Conservation (phyloP, 2,329 filamentous ascomycete genomes). For the Exophiala sp. region DNA sequence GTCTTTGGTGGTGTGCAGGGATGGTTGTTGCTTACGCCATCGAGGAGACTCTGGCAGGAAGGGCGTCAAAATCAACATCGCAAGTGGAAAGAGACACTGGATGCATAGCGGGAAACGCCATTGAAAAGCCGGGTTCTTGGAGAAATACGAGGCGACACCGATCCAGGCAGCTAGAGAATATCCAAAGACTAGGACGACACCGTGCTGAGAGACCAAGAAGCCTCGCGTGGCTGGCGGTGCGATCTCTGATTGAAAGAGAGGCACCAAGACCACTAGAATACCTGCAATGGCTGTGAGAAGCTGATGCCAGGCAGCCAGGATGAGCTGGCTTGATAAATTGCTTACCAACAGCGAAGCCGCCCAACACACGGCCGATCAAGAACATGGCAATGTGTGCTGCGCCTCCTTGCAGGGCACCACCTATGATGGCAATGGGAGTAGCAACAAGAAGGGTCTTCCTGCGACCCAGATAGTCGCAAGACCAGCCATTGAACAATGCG, state of each 20-base stretch:
- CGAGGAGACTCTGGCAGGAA: constrained; percentile 48
- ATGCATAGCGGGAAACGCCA: constrained; percentile 47
- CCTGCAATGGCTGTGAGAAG: not conserved
- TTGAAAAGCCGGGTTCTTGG: constrained; percentile 38
- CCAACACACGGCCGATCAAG: not conserved
- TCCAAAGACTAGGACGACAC: constrained; percentile 45
- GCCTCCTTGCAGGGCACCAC: not conserved
- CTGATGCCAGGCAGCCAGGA: not conserved
- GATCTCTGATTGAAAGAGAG: constrained; percentile 7
- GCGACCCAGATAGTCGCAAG: constrained; percentile 1
- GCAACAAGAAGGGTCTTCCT: constrained; percentile 1
- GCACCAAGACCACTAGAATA: constrained; percentile 1
- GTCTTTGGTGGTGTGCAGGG: not conserved
- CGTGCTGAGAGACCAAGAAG: constrained; percentile 45
- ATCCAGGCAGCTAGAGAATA: constrained; percentile 46
- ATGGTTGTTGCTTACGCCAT: constrained; percentile 38
- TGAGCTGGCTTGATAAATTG: not conserved
- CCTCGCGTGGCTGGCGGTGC: constrained; percentile 31
- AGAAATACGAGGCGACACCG: constrained; percentile 44
- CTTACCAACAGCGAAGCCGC: constrained; percentile 1
- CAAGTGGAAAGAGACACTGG: constrained; percentile 38
- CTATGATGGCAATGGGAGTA: not conserved
- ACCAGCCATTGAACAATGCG: not conserved
- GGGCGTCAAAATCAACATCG: constrained; percentile 38
- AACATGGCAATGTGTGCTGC: constrained; percentile 7